phyloP scores from a whole-genome alignment of 352 stramenopile genomes.

The Globisporangium nagaii region DNA sequence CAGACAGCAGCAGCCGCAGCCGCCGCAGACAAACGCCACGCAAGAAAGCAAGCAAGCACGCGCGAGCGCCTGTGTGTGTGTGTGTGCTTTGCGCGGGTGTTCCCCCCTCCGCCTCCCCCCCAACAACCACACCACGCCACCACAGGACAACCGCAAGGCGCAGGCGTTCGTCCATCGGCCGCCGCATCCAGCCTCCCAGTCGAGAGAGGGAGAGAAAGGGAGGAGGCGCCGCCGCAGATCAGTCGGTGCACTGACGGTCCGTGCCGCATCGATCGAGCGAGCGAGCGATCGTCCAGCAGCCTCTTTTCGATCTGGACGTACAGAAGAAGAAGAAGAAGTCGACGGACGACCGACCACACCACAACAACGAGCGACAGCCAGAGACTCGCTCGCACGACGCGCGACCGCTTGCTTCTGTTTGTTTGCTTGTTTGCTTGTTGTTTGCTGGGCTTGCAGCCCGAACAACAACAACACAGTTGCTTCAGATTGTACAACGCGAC shows the following conservation, averaged over 20 bases:
- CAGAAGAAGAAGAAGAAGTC: conserved; percentile 1
- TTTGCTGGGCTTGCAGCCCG: background rate
- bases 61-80: background rate
- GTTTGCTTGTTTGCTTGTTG: background rate
- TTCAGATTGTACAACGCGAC: background rate
- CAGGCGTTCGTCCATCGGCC: background rate
- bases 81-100: background rate
- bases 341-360: conserved; percentile 2
- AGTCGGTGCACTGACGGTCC: conserved; percentile 1
- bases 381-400: background rate
- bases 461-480: too few relatives aligned
- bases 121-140: conserved; percentile 1
- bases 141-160: background rate
- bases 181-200: background rate
- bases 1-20: too few relatives aligned
- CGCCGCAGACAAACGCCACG: background rate
- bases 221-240: background rate
- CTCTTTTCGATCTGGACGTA: background rate
- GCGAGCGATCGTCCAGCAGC: background rate
- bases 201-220: conserved; percentile 1
- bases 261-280: background rate
- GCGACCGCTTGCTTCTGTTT: background rate
- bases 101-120: background rate
- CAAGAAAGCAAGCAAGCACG: background rate
- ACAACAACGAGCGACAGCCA: conserved; percentile 1